Percentiles rank a stretch among this genome's conserved stretches.
Evolutionary conservation across 2,329 filamentous ascomycete species (phyloP).

Genomic region (Didymella pomorum): DNA sequence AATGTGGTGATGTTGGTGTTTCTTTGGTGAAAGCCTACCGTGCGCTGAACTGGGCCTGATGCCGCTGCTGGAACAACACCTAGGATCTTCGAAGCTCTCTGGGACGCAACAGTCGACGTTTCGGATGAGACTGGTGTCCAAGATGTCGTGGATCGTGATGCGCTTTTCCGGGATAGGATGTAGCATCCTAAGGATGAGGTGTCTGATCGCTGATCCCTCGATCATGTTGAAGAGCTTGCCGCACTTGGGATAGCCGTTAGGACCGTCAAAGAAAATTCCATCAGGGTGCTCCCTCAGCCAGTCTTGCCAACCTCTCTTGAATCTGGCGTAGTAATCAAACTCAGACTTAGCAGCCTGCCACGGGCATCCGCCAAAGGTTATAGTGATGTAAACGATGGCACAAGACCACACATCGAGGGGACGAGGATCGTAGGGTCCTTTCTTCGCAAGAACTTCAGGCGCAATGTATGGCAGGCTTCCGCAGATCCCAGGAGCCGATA

Average conservation of each 20-base stretch:
- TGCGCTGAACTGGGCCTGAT: constrained; percentile 49
- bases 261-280: constrained; percentile 61
- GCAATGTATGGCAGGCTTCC: constrained; percentile 88
- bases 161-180: constrained; percentile 78
- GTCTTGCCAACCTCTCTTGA: constrained; percentile 72
- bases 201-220: constrained; percentile 69
- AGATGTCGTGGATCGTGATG: constrained; percentile 71
- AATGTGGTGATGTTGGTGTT: constrained; percentile 54
- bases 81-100: constrained; percentile 72
- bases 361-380: constrained; percentile 74
- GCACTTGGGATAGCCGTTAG: constrained; percentile 69
- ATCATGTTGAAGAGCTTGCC: constrained; percentile 72
- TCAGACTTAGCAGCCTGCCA: constrained; percentile 73
- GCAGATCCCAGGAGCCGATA: constrained; percentile 81
- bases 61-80: constrained; percentile 69
- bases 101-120: constrained; percentile 80
- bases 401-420: constrained; percentile 87
- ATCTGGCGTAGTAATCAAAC: constrained; percentile 67
- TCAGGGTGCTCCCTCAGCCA: constrained; percentile 68
- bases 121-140: constrained; percentile 76
- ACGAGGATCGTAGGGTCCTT: constrained; percentile 74
- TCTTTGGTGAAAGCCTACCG: constrained; percentile 51
- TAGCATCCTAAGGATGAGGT: constrained; percentile 80
- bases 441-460: constrained; percentile 79
- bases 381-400: constrained; percentile 81